Conservation (phyloP, 257 asterid genomes). For the Rubia yunnanensis region DNA sequence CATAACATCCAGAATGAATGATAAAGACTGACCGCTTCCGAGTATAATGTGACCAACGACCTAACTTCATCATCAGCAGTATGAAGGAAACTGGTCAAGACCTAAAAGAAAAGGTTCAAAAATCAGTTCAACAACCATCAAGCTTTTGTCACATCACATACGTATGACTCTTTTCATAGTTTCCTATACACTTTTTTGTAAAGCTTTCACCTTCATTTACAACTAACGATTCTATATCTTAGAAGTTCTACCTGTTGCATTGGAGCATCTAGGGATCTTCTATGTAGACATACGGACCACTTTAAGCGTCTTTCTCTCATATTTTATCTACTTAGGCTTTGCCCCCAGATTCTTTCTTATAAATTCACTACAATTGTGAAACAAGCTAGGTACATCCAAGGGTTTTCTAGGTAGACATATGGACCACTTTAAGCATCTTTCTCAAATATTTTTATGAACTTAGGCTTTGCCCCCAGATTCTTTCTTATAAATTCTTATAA, state of each 20-base stretch:
- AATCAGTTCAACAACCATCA: conserved; percentile 6
- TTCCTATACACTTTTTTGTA: background rate
- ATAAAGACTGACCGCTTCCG: conserved; percentile 77
- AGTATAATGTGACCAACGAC: conserved; percentile 75
- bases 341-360: background rate
- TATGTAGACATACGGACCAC: background rate
- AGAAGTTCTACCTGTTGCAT: background rate
- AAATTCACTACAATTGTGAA: background rate
- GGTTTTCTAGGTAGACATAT: no score
- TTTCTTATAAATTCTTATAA: no score
- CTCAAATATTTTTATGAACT: no score
- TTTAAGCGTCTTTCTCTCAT: background rate
- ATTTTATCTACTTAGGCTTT: background rate
- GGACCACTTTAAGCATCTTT: no score
- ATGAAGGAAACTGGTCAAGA: conserved; percentile 71
- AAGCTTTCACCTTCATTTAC: no score
- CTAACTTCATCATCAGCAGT: conserved; percentile 95
- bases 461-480: background rate
- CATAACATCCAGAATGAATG: background rate
- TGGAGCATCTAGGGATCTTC: background rate
- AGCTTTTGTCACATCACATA: background rate
- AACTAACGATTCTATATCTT: no score
- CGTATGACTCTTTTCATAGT: background rate
- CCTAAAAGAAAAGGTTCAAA: conserved; percentile 37
- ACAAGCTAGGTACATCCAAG: no score